phyloP scores from a whole-genome alignment of 805 yeast species.

The Kurtzmaniella fragi region DNA sequence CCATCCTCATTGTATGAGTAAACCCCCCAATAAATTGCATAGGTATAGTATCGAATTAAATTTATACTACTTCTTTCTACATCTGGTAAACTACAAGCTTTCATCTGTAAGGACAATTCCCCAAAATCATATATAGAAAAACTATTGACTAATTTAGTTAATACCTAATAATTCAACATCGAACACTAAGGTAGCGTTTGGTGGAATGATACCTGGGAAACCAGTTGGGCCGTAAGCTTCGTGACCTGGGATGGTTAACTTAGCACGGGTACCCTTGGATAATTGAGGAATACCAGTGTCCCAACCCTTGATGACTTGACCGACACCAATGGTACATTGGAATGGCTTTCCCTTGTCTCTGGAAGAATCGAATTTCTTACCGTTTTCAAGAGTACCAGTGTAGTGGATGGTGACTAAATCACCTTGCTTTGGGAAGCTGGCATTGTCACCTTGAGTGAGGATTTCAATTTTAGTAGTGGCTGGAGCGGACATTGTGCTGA shows the following conservation, averaged over 20 bases:
- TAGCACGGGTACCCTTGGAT: slow-evolving; percentile 89
- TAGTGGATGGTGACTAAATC: slow-evolving; percentile 92
- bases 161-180: slow-evolving; percentile 70
- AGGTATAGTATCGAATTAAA: too few species aligned
- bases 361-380: slow-evolving; percentile 94
- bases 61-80: too few species aligned
- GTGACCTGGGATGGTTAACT: slow-evolving; percentile 86
- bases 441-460: slow-evolving; percentile 70
- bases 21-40: too few species aligned
- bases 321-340: slow-evolving; percentile 91
- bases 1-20: too few species aligned
- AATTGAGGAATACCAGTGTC: slow-evolving; percentile 90
- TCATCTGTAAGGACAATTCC: background rate
- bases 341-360: slow-evolving; percentile 94
- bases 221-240: slow-evolving; percentile 95
- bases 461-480: slow-evolving; percentile 37
- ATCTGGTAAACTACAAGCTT: too few species aligned
- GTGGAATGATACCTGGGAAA: slow-evolving; percentile 95
- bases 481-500: slow-evolving; percentile 32
- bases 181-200: slow-evolving; percentile 87
- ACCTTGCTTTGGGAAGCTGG: slow-evolving; percentile 79
- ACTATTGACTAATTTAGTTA: slow-evolving; percentile 27
- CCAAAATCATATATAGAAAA: background rate
- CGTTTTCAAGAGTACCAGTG: slow-evolving; percentile 92
- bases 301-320: slow-evolving; percentile 97